Evolutionary conservation across 495 filamentous ascomycete genomes (phyloP).

Genomic region (Hypomontagnella submonticulosa): DNA sequence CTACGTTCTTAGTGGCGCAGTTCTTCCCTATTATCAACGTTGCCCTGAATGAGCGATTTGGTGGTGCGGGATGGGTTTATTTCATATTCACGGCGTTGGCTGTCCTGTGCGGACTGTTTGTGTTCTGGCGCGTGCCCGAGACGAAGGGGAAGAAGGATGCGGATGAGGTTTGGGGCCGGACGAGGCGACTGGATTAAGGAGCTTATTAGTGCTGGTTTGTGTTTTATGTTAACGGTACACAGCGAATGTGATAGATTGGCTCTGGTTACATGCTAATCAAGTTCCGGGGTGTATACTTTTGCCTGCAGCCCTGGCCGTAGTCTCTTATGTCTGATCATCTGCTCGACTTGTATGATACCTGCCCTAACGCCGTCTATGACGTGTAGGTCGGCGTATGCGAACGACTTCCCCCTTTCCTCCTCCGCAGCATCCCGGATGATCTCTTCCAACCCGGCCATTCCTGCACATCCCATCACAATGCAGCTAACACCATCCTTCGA

Average conservation of each 20-base stretch:
- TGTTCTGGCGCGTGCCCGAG: constrained; percentile 79
- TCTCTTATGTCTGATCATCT: constrained; percentile 58
- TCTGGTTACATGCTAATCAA: background rate
- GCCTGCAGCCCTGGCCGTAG: constrained; percentile 48
- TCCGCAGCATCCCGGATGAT: constrained; percentile 77
- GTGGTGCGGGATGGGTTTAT: constrained; percentile 83
- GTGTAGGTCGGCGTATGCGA: constrained; percentile 66
- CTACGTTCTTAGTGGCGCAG: constrained; percentile 91
- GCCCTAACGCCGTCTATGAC: constrained; percentile 89
- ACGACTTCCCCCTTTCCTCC: constrained; percentile 68
- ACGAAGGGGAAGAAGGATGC: constrained; percentile 81
- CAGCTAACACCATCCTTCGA: constrained; percentile 66
- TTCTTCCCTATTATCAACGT: constrained; percentile 90
- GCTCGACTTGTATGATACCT: constrained; percentile 75
- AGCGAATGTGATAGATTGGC: constrained; percentile 17
- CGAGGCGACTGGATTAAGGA: constrained; percentile 61
- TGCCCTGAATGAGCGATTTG: constrained; percentile 65
- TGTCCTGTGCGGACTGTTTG: constrained; percentile 70
- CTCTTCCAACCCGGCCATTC: constrained; percentile 89
- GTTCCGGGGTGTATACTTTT: constrained; percentile 19
- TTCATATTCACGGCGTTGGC: constrained; percentile 86
- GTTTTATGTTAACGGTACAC: background rate
- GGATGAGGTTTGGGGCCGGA: constrained; percentile 90
- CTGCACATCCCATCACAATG: constrained; percentile 84
- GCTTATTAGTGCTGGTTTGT: no score